Base-by-base conservation (phyloP, 805 yeast genomes). In the Zygosaccharomyces kombuchaensis region DNA sequence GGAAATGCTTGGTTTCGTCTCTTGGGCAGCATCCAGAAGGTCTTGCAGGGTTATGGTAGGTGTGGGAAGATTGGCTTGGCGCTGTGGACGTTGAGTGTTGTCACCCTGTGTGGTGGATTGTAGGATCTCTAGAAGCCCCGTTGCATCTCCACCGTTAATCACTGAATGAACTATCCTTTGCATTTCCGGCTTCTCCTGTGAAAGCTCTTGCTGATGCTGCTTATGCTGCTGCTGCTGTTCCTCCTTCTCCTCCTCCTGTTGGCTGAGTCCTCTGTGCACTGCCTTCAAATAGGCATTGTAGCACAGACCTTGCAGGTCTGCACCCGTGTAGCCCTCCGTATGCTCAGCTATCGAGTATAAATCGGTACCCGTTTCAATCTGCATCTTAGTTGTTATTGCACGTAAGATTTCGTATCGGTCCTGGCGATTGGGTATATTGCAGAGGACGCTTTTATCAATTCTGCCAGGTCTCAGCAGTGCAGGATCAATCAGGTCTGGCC, bases 391-490 rank as follows among this genome's bases (percentile, higher is more conserved):
- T 9, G 53, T 51, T 23, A 49, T 48, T 9, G 58, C 47, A 27
- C 37, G 42, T 17, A 93, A 60, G 40, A 93, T 90, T 60, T 86
- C 95, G 31, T 79, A 60, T 29, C 98, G 68, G 54, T 88, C 95
- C 4, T 74, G 77, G 25, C 52, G 68, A 54, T 71, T 71, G 0
- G 99, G 99, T 75, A 93, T 76, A 58, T 85, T 93, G 69, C 99
- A 91, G 6, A 93, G 72, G 10, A 93, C 82, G 60, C 93, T 80
- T 63, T 91, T 93, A 64, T 93, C 99, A 57, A 93, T 74, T 69
- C 99, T 81, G 5, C 99, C 99, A 0, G 99, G 99, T 65, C 99
- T 81, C 47, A 93, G 69, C 45, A 93, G 73, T 0, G 99, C 99
- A 2, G 96, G 84, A 63, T 93, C 99, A 53, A 93, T 90, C 55